A percentile compares a stretch with the other conserved stretches of the same genome.
Evolutionary conservation across 805 yeast genomes (phyloP).

Genomic region (Scheffersomyces lignosus): DNA sequence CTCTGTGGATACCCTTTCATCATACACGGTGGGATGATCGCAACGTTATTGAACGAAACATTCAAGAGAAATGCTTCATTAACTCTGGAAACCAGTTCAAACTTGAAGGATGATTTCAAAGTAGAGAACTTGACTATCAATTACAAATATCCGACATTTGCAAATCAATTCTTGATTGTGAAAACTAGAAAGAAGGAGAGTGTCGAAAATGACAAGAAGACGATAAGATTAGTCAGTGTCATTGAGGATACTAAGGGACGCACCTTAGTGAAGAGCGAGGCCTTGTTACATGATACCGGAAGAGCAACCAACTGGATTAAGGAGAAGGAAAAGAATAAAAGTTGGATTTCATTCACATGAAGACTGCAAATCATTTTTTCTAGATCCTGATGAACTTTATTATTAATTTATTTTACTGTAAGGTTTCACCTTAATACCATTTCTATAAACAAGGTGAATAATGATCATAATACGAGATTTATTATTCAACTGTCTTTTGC

Average conservation of each 20-base stretch:
- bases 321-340: constrained; percentile 6
- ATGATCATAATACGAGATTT: no score
- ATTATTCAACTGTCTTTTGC: no score
- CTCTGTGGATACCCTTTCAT: constrained; percentile 86
- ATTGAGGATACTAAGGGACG: constrained; percentile 56
- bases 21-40: constrained; percentile 86
- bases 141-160: constrained; percentile 73
- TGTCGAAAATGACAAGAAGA: constrained; percentile 27
- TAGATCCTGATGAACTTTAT: no score
- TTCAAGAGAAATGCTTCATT: constrained; percentile 57
- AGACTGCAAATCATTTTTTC: neutral
- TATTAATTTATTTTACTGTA: no score
- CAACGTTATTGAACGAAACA: constrained; percentile 76
- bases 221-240: constrained; percentile 47
- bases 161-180: constrained; percentile 72
- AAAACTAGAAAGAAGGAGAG: constrained; percentile 43
- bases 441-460: no score
- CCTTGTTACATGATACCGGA: constrained; percentile 44
- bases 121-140: constrained; percentile 49
- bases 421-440: no score
- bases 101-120: constrained; percentile 36
- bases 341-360: neutral
- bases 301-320: constrained; percentile 18
- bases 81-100: constrained; percentile 27
- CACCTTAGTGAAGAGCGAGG: constrained; percentile 57